These are phyloP conservation scores for Parietaria judaica DNA, from an alignment of 306 rosid genomes.

Conservation along the genomic window DNA sequence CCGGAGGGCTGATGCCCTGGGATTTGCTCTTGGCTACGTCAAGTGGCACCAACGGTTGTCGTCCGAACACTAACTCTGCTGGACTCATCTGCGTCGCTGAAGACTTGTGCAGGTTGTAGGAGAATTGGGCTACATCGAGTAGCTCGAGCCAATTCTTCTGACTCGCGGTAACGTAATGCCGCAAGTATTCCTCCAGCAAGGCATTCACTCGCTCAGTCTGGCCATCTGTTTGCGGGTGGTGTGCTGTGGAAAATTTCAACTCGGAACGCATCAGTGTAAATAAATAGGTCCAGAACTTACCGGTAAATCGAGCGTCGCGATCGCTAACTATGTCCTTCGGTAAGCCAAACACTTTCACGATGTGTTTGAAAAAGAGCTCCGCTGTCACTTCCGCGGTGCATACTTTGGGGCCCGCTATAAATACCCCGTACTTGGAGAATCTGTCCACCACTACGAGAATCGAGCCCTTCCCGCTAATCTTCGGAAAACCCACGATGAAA, in stretches of 20 bases:
- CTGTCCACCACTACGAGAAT: constrained; percentile 3
- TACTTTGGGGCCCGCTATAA: background rate
- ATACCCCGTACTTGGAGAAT: background rate
- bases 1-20: background rate
- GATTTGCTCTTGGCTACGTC: background rate
- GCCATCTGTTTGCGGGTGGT: background rate
- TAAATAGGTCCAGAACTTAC: background rate
- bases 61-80: background rate
- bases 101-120: background rate
- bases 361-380: background rate
- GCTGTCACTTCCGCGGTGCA: background rate
- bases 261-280: background rate
- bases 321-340: background rate
- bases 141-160: background rate
- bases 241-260: background rate
- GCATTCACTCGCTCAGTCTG: background rate
- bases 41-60: background rate
- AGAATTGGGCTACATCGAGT: background rate
- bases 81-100: background rate
- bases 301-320: background rate
- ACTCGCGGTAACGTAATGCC: background rate
- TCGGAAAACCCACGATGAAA: constrained; percentile 4
- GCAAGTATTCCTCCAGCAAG: too few relatives aligned
- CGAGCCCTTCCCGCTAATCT: background rate
- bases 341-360: background rate